Evolutionary conservation across 805 yeast genomes (phyloP), one percentile per base, ranked within the genome.

Genomic region (Ogataea polymorpha): DNA sequence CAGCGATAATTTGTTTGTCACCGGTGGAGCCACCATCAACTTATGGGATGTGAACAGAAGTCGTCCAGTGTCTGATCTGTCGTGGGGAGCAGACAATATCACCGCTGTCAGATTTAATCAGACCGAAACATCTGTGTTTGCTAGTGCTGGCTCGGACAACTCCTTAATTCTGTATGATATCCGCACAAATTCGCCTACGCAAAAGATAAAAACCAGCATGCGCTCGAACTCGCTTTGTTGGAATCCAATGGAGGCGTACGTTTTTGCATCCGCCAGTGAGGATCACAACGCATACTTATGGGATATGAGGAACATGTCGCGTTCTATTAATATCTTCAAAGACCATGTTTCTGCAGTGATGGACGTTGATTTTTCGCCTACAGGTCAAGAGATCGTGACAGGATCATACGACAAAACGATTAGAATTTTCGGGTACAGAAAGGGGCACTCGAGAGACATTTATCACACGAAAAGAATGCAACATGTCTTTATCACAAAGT

Each of bases 391-490:
- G 65, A 68, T 93, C 24, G 97, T 89, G 5, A 84, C 96, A 1
- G 97, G 96, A 13, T 86, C 96, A 0, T 93, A 91, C 62, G 99
- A 93, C 65, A 86, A 88, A 57, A 88, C 98, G 1, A 76, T 93
- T 23, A 74, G 99, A 53, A 80, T 93, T 14, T 93, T 68, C 66
- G 79, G 80, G 39, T 44, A 56, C 32, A 46, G 62, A 35, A 86
- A 84, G 48, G 98, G 99, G 26, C 98, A 91, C 63, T 86, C 96
- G 5, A 74, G 97, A 48, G 99, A 93, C 56, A 75, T 95, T 32
- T 93, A 93, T 62, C 99, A 93, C 58, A 93, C 99, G 11, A 89
- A 88, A 69, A 78, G 99, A 61, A 93, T 93, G 99, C 99, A 93
- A 68, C 82, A 91, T 45, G 86, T 93, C 9, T 87, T 89, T 64